Evolutionary conservation across 1,139 yeast genomes (phyloP).

Genomic region (Kluyveromyces sp.): DNA sequence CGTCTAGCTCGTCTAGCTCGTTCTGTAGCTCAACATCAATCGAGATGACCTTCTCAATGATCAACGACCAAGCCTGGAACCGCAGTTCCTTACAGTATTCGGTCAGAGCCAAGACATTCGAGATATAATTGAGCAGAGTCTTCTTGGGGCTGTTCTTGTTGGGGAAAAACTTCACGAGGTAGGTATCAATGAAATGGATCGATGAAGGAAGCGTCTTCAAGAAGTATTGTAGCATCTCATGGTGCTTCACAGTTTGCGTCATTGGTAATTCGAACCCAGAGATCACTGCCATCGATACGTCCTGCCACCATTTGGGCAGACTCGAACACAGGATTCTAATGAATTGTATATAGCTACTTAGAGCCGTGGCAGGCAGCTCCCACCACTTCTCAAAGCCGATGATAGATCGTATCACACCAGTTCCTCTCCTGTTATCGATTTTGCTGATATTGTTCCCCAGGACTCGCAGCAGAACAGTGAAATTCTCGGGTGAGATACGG

Average conservation of each 20-base stretch:
- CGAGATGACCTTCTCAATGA: slow-evolving; percentile 74
- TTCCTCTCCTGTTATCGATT: slow-evolving; percentile 40
- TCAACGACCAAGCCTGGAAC: slow-evolving; percentile 68
- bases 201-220: slow-evolving; percentile 76
- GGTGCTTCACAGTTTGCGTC: slow-evolving; percentile 47
- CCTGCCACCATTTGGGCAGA: slow-evolving; percentile 82
- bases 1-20: slow-evolving; percentile 79
- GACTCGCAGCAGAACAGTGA: slow-evolving; percentile 40
- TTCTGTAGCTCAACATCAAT: slow-evolving; percentile 92
- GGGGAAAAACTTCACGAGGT: slow-evolving; percentile 61
- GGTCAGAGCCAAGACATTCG: slow-evolving; percentile 52
- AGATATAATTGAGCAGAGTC: slow-evolving; percentile 55
- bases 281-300: slow-evolving; percentile 63
- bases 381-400: slow-evolving; percentile 56
- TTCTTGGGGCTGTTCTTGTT: slow-evolving; percentile 61
- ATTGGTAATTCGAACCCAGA: slow-evolving; percentile 43
- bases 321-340: slow-evolving; percentile 74
- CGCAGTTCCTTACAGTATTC: slow-evolving; percentile 71
- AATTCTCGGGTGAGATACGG: slow-evolving; percentile 37
- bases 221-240: slow-evolving; percentile 56
- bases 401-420: slow-evolving; percentile 43
- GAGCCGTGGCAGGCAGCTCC: slow-evolving; percentile 35
- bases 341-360: slow-evolving; percentile 57
- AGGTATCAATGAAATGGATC: slow-evolving; percentile 53
- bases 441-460: slow-evolving; percentile 47